Evolutionary conservation across 805 yeast genomes (phyloP).

Genomic region (Kluyveromyces dobzhanskii): DNA sequence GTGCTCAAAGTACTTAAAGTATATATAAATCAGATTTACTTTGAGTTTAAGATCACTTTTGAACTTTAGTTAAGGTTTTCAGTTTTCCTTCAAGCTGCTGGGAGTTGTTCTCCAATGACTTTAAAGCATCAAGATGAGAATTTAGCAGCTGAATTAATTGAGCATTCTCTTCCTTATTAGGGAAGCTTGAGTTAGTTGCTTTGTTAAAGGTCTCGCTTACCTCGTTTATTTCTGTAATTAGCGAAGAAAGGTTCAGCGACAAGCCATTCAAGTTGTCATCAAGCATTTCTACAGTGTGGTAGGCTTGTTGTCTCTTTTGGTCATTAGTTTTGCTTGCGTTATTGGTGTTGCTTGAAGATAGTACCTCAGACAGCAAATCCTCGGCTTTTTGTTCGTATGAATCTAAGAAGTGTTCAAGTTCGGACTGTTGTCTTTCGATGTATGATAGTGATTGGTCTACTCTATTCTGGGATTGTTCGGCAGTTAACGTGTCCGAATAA

Average conservation of each 20-base stretch:
- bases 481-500: conserved; percentile 67
- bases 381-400: conserved; percentile 56
- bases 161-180: conserved; percentile 34
- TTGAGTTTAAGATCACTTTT: too few species aligned
- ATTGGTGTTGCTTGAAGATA: conserved; percentile 24
- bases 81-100: conserved; percentile 59
- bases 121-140: conserved; percentile 82
- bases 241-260: conserved; percentile 65
- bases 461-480: conserved; percentile 76
- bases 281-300: conserved; percentile 74
- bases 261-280: conserved; percentile 73
- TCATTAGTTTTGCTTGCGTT: conserved; percentile 38
- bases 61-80: conserved; percentile 23
- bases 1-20: too few species aligned
- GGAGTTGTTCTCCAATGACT: conserved; percentile 75
- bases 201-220: conserved; percentile 76
- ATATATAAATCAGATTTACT: too few species aligned
- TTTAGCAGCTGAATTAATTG: conserved; percentile 77
- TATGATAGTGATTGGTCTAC: conserved; percentile 83
- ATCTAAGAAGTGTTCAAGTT: conserved; percentile 71
- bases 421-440: conserved; percentile 88
- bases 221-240: conserved; percentile 74
- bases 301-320: conserved; percentile 83
- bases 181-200: conserved; percentile 34
- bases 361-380: conserved; percentile 29